These are phyloP conservation scores for Vitis amurensis DNA, from an alignment of 164 flowering plant genomes.

Conservation along the genomic window DNA sequence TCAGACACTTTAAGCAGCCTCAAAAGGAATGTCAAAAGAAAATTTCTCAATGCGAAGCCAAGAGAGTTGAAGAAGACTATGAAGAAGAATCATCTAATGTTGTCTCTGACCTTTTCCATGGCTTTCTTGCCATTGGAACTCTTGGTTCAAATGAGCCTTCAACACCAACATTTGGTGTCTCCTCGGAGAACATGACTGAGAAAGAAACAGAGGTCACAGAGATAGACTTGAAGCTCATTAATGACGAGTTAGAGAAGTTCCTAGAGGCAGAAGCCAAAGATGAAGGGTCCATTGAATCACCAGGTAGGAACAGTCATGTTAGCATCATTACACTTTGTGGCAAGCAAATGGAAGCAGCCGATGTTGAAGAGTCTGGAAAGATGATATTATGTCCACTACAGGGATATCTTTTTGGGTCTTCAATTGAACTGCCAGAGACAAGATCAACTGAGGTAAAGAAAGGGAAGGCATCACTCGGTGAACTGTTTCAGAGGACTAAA, in stretches of 20 bases:
- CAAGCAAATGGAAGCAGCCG: conserved; percentile 20
- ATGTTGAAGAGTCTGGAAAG: conserved; percentile 22
- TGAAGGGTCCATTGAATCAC: conserved; percentile 25
- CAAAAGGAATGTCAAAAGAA: conserved; percentile 11
- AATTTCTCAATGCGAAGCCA: conserved; percentile 6
- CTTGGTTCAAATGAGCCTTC: conserved; percentile 58
- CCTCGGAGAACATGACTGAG: conserved; percentile 22
- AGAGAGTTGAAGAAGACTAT: conserved; percentile 16
- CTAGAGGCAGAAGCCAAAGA: conserved; percentile 41
- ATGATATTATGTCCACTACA: conserved; percentile 33
- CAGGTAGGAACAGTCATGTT: conserved; percentile 33
- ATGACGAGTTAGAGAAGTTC: conserved; percentile 46
- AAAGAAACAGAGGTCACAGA: conserved; percentile 32
- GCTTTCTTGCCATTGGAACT: conserved; percentile 83
- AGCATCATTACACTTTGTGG: conserved; percentile 31
- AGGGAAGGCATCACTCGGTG: conserved; percentile 34
- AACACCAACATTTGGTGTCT: conserved; percentile 49
- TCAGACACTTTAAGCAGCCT: conserved; percentile 6
- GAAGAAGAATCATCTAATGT: conserved; percentile 30
- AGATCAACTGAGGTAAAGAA: conserved; percentile 20
- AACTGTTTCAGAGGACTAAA: conserved; percentile 34
- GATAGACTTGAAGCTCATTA: conserved; percentile 40
- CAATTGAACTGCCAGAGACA: conserved; percentile 35
- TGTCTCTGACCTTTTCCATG: conserved; percentile 51
- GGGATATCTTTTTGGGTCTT: conserved; percentile 43